phyloP scores from a whole-genome alignment of 352 stramenopile genomes.

The Globisporangium perplexum region DNA sequence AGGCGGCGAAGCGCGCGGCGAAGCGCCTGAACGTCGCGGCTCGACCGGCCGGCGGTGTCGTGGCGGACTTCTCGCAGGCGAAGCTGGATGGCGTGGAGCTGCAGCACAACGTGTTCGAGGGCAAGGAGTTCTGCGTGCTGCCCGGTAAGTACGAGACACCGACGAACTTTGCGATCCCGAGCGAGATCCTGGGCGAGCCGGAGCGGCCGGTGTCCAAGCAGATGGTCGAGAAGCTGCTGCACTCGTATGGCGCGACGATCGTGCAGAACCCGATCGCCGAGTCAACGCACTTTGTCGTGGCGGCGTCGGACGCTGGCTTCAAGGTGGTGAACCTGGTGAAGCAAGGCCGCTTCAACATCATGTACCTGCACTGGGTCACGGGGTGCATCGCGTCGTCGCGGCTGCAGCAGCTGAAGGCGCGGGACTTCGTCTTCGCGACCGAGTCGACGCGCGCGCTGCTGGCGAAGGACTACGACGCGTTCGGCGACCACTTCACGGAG shows the following conservation, averaged over 20 bases:
- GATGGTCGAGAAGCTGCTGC: conserved; percentile 63
- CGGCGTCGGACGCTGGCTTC: conserved; percentile 52
- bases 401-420: conserved; percentile 34
- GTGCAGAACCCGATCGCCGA: conserved; percentile 74
- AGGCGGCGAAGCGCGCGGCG: conserved; percentile 28
- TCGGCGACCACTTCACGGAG: conserved; percentile 73
- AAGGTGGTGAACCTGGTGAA: conserved; percentile 81
- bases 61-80: conserved; percentile 56
- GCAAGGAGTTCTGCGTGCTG: conserved; percentile 72
- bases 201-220: conserved; percentile 47
- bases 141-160: conserved; percentile 59
- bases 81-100: conserved; percentile 50
- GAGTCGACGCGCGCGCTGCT: conserved; percentile 40
- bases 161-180: conserved; percentile 19
- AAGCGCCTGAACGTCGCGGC: conserved; percentile 24
- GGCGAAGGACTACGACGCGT: conserved; percentile 65
- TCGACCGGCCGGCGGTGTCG: conserved; percentile 25
- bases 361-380: conserved; percentile 60
- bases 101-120: conserved; percentile 57
- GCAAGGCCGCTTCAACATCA: conserved; percentile 71
- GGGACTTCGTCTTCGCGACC: conserved; percentile 73
- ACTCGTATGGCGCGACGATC: conserved; percentile 57
- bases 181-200: conserved; percentile 26
- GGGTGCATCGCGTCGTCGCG: conserved; percentile 28
- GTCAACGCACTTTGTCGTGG: conserved; percentile 62